A percentile compares a stretch with the other conserved stretches of the same genome.
Evolutionary conservation across 2,329 filamentous ascomycete genomes (phyloP).

Genomic region (Cordyceps javanica): DNA sequence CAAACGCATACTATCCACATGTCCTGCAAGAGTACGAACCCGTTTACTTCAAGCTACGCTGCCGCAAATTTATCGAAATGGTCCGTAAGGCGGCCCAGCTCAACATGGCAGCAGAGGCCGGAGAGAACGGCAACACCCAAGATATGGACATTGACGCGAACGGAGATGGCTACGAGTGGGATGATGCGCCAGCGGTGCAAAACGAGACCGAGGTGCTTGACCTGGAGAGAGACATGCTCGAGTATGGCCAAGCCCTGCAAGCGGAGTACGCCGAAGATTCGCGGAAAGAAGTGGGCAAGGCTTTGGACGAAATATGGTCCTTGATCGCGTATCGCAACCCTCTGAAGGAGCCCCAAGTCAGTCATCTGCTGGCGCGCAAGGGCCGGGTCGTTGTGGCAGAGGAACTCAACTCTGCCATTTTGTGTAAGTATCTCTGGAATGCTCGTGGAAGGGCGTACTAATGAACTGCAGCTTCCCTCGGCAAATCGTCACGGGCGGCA

Average conservation of each 20-base stretch:
- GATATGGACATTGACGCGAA: conserved; percentile 53
- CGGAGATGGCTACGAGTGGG: conserved; percentile 50
- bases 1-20: conserved; percentile 68
- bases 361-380: conserved; percentile 68
- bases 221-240: conserved; percentile 63
- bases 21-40: conserved; percentile 76
- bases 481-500: conserved; percentile 80
- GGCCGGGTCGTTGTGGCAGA: conserved; percentile 78
- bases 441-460: conserved; percentile 12
- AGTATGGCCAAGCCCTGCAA: conserved; percentile 73
- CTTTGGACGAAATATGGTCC: conserved; percentile 79
- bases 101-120: conserved; percentile 39
- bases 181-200: conserved; percentile 16
- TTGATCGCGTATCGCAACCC: conserved; percentile 83
- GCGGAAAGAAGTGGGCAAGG: conserved; percentile 62
- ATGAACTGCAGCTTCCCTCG: conserved; percentile 64
- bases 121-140: conserved; percentile 33
- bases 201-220: conserved; percentile 28
- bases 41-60: conserved; percentile 81
- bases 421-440: conserved; percentile 55
- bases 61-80: conserved; percentile 94
- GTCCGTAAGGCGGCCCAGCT: conserved; percentile 68
- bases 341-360: conserved; percentile 64
- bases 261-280: conserved; percentile 70
- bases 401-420: conserved; percentile 86